Conservation (phyloP, 352 stramenopile genomes). For the Aphanomyces cochlioides region DNA sequence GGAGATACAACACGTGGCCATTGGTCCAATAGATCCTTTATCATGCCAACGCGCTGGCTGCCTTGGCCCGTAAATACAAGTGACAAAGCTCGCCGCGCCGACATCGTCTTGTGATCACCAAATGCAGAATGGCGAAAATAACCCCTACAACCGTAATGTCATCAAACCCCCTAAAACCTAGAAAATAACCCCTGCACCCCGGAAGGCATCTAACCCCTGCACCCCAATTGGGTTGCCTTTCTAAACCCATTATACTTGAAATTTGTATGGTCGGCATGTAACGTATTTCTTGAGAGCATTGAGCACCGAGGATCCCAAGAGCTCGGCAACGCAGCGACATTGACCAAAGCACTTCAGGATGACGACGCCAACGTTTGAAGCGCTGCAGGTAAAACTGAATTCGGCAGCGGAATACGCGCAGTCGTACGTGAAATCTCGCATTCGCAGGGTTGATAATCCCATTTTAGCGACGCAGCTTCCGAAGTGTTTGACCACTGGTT, state of each 20-base stretch:
- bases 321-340: too few relatives aligned
- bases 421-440: neutral
- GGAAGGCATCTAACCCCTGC: too few relatives aligned
- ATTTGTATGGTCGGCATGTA: too few relatives aligned
- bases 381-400: neutral
- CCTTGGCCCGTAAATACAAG: slow-evolving; percentile 84
- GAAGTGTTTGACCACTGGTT: slow-evolving; percentile 14
- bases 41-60: slow-evolving; percentile 78
- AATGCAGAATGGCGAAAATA: neutral
- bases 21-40: slow-evolving; percentile 61
- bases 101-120: slow-evolving; percentile 21
- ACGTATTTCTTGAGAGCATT: too few relatives aligned
- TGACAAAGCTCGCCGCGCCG: slow-evolving; percentile 40
- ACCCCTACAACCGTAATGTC: too few relatives aligned
- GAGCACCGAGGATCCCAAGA: neutral
- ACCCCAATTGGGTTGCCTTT: too few relatives aligned
- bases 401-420: slow-evolving; percentile 22
- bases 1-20: slow-evolving; percentile 56
- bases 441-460: neutral
- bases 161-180: too few relatives aligned
- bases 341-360: neutral
- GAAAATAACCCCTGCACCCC: too few relatives aligned
- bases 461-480: slow-evolving; percentile 3
- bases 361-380: neutral
- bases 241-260: too few relatives aligned